Base-by-base conservation (phyloP, 139 green algal species). In the Chlorella vulgaris region DNA sequence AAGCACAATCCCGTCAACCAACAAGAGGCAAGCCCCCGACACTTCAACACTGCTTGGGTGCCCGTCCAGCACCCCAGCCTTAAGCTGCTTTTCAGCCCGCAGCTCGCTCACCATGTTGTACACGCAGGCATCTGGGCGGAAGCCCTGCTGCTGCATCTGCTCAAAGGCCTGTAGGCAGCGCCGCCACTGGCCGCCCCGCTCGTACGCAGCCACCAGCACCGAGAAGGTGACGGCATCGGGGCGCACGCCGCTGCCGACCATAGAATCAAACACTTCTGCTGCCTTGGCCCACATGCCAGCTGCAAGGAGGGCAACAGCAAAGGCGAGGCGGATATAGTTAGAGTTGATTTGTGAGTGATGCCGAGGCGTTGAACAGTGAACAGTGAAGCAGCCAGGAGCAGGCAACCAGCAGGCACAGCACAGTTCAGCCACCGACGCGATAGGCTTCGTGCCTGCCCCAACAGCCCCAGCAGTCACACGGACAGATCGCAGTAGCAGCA, bases 221-320 rank as follows among this genome's bases (percentile, higher is more conserved):
- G 86, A 89, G 81, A 91, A 95, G 53, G 93, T 95, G 80, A 95
- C 91, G 53, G 77, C 69, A 85, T 97, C 93, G 21, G 93, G 93
- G 51, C 88, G 88, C 86, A 89, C 95, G 24, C 91, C 90, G 42
- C 85, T 29, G 4, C 63, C 51, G 3, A 82, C 74, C 94, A 98
- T 98, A 76, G 93, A 81, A 22, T 96, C 88, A 71, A 97, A 94
- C 50, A 96, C 79, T 69, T 94, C 88, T 3, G 69, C 78, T 0
- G 94, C 94, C 50, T 90, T 87, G 74, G 93, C 82, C 92, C 94
- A 97, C 82, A 76, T 60, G 39, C 58, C 58, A 40, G 42, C 69
- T 65, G 80, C 78, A 38, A 7, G 29, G 29, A 65, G 5, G 55
- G 18, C 18, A 65, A n/a, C 47, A n/a, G n/a, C n/a, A n/a, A n/a